Evolutionary conservation across 2,329 filamentous ascomycete species (phyloP).

Genomic region (Colletotrichum sp.): DNA sequence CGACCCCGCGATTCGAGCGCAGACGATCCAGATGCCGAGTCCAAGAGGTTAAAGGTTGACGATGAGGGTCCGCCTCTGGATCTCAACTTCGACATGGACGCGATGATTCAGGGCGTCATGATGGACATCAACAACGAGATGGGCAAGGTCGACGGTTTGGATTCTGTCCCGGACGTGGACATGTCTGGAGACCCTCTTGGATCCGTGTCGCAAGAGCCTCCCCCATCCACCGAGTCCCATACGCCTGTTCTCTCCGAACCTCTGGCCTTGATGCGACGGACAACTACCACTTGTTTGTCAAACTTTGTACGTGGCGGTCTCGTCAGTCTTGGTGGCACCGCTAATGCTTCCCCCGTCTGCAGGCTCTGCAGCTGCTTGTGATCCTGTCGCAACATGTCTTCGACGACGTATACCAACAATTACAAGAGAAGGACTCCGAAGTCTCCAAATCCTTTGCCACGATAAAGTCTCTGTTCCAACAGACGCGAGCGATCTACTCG

Average conservation of each 20-base stretch:
- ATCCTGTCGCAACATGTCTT: slow-evolving; percentile 41
- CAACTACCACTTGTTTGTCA: slow-evolving; percentile 43
- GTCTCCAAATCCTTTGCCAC: slow-evolving; percentile 35
- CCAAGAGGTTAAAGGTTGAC: slow-evolving; percentile 30
- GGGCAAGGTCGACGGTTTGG: slow-evolving; percentile 26
- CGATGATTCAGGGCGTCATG: slow-evolving; percentile 29
- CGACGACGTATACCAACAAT: slow-evolving; percentile 37
- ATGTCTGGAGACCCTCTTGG: slow-evolving; percentile 11
- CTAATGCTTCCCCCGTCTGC: neutral
- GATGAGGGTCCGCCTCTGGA: slow-evolving; percentile 24
- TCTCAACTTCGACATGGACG: slow-evolving; percentile 27
- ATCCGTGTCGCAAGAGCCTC: slow-evolving; percentile 20
- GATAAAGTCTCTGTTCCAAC: slow-evolving; percentile 36
- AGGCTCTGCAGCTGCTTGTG: slow-evolving; percentile 44
- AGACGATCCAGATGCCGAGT: slow-evolving; percentile 32
- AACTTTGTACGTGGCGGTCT: slow-evolving; percentile 40
- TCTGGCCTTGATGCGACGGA: slow-evolving; percentile 40
- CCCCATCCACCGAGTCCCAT: slow-evolving; percentile 24
- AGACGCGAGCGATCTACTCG: slow-evolving; percentile 37
- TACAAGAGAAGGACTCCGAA: slow-evolving; percentile 37
- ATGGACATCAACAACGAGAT: slow-evolving; percentile 26
- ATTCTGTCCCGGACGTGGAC: slow-evolving; percentile 33
- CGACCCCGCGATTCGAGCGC: slow-evolving; percentile 38
- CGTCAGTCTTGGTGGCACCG: slow-evolving; percentile 13
- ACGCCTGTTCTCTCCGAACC: slow-evolving; percentile 40